Conservation (phyloP, 2,329 filamentous ascomycete genomes). For the Coleophoma crateriformis region DNA sequence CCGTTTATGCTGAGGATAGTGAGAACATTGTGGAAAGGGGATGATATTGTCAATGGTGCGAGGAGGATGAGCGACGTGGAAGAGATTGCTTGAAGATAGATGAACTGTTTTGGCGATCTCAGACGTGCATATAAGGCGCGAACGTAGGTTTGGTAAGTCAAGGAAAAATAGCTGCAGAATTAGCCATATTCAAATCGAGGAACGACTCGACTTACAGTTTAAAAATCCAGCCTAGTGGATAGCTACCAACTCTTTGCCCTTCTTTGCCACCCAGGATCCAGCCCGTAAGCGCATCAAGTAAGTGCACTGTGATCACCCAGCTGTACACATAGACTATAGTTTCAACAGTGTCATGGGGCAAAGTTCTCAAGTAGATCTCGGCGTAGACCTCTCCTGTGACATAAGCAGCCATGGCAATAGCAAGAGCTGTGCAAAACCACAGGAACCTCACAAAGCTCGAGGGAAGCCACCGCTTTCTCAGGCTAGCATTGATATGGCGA, state of each 20-base stretch:
- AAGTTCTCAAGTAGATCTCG: slow-evolving; percentile 60
- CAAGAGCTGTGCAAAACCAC: slow-evolving; percentile 62
- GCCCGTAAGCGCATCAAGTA: slow-evolving; percentile 58
- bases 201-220: slow-evolving; percentile 47
- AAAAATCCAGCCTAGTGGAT: slow-evolving; percentile 66
- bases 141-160: slow-evolving; percentile 68
- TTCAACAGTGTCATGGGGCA: slow-evolving; percentile 61
- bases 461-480: slow-evolving; percentile 46
- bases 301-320: slow-evolving; percentile 61
- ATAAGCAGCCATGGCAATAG: slow-evolving; percentile 58
- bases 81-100: slow-evolving; percentile 59
- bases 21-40: slow-evolving; percentile 49
- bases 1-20: slow-evolving; percentile 47
- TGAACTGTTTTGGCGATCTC: slow-evolving; percentile 59
- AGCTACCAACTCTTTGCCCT: slow-evolving; percentile 62
- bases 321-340: slow-evolving; percentile 67
- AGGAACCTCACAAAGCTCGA: slow-evolving; percentile 64
- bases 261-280: slow-evolving; percentile 63
- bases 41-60: slow-evolving; percentile 59
- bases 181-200: not conserved
- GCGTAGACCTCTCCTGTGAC: slow-evolving; percentile 65
- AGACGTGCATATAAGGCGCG: slow-evolving; percentile 63
- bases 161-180: slow-evolving; percentile 47
- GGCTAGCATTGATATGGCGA: slow-evolving; percentile 11
- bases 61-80: slow-evolving; percentile 58